These are phyloP conservation scores for Periconia digitata DNA, from an alignment of 2,329 filamentous ascomycete species.

Conservation along the genomic window DNA sequence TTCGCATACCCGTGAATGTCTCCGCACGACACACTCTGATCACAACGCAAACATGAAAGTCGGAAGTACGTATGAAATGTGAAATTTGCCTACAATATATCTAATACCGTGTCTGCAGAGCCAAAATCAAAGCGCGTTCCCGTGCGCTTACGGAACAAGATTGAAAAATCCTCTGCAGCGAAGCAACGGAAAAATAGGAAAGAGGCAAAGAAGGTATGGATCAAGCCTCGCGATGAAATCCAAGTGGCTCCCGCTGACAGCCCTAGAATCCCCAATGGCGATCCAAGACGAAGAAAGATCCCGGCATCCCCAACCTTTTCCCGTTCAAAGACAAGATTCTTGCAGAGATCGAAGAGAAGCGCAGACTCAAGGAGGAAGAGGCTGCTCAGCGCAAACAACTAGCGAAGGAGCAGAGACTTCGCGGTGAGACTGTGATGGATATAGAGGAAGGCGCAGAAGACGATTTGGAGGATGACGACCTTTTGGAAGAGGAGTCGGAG, in stretches of 20 bases:
- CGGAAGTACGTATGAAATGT: conserved; percentile 39
- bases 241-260: conserved; percentile 24
- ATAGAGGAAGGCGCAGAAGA: conserved; percentile 42
- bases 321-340: conserved; percentile 96
- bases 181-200: conserved; percentile 93
- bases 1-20: conserved; percentile 11
- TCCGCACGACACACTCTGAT: conserved; percentile 15
- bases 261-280: conserved; percentile 87
- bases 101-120: conserved; percentile 56
- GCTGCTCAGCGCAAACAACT: conserved; percentile 67
- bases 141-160: conserved; percentile 90
- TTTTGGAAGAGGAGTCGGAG: conserved; percentile 52
- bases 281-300: conserved; percentile 94
- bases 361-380: conserved; percentile 78
- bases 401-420: conserved; percentile 53
- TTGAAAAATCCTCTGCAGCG: conserved; percentile 84
- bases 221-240: not conserved
- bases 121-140: conserved; percentile 92
- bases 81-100: not conserved
- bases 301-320: conserved; percentile 95
- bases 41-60: conserved; percentile 41
- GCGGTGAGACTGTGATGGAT: conserved; percentile 39
- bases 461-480: conserved; percentile 57
- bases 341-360: conserved; percentile 89
- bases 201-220: conserved; percentile 73